Evolutionary conservation across 2,329 filamentous ascomycete species (phyloP).

Genomic region (Clarireedia hainanense): DNA sequence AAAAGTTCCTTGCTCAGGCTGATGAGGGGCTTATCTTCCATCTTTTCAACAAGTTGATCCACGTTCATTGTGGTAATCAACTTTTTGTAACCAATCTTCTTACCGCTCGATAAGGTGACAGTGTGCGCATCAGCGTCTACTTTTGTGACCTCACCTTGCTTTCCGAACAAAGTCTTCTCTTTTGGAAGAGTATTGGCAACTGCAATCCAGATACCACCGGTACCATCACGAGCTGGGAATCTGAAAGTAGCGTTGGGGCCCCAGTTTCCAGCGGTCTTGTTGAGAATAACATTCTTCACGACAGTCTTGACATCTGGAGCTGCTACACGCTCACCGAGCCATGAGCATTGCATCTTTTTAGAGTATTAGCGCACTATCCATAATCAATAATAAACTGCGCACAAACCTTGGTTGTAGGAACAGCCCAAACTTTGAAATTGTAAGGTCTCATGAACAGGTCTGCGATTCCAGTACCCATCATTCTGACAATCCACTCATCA

Average conservation of each 20-base stretch:
- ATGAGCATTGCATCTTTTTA: conserved; percentile 93
- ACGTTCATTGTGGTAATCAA: conserved; percentile 95
- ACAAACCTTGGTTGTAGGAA: conserved; percentile 85
- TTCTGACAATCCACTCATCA: conserved; percentile 95
- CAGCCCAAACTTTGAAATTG: conserved; percentile 99
- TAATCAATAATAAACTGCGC: no score
- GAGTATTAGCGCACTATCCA: background rate
- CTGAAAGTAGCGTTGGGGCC: conserved; percentile 97
- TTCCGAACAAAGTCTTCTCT: conserved; percentile 86
- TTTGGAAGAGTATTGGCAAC: conserved; percentile 88
- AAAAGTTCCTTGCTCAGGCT: conserved; percentile 81
- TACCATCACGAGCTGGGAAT: conserved; percentile 92
- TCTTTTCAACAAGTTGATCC: conserved; percentile 77
- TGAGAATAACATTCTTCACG: conserved; percentile 87
- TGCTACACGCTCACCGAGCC: conserved; percentile 97
- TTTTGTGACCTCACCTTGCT: conserved; percentile 74
- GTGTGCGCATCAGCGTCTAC: conserved; percentile 80
- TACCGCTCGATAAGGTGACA: conserved; percentile 76
- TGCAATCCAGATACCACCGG: conserved; percentile 97
- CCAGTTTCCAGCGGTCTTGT: conserved; percentile 96
- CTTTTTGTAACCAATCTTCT: conserved; percentile 83
- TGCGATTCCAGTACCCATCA: conserved; percentile 81
- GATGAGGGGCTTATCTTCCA: conserved; percentile 80
- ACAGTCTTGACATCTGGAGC: conserved; percentile 92
- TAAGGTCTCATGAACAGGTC: conserved; percentile 98